phyloP scores from a whole-genome alignment of 2,329 filamentous ascomycete species.

The Xylaria sp. region DNA sequence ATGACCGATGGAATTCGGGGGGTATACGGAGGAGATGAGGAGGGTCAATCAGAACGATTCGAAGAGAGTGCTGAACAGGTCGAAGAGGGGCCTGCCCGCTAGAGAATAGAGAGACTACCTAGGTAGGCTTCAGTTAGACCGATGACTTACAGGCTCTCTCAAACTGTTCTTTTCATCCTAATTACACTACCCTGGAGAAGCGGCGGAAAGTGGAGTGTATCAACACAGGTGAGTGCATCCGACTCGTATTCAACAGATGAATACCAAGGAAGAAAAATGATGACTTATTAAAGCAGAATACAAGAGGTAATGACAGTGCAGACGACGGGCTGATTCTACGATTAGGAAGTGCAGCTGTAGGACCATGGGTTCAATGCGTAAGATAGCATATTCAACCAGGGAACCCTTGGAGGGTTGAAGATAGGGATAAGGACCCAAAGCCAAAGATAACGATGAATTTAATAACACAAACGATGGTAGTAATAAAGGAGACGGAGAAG shows the following conservation, averaged over 20 bases:
- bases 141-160: not conserved
- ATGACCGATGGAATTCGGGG: not conserved
- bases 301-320: not conserved
- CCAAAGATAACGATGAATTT: not conserved
- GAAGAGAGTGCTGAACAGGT: not conserved
- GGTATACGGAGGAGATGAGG: too few species aligned
- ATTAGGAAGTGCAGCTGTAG: not conserved
- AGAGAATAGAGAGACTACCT: not conserved
- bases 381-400: too few species aligned
- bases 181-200: not conserved
- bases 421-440: not conserved
- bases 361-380: too few species aligned
- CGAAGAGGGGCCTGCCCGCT: not conserved
- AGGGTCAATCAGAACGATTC: not conserved
- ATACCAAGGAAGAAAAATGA: too few species aligned
- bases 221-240: too few species aligned
- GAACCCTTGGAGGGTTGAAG: too few species aligned
- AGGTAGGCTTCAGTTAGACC: not conserved
- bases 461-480: not conserved
- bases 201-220: not conserved
- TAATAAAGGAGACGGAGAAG: not conserved
- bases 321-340: not conserved
- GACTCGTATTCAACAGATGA: too few species aligned
- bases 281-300: too few species aligned
- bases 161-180: not conserved